Evolutionary conservation across 768 basidiomycete genomes (phyloP).

Genomic region (Calocybe cyanea): DNA sequence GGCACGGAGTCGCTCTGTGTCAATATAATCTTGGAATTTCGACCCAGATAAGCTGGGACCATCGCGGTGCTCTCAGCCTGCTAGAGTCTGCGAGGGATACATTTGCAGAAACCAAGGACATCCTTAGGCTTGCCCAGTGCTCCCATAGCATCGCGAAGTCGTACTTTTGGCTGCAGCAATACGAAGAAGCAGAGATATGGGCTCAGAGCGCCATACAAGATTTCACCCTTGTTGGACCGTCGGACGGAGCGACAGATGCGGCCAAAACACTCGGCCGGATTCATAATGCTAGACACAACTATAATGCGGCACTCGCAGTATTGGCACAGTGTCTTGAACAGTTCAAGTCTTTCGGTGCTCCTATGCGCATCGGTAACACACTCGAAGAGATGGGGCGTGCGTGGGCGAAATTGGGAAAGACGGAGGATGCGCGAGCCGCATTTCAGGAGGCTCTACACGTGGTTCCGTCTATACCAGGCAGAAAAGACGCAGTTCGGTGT

Average conservation of each 20-base stretch:
- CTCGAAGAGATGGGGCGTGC: slow-evolving; percentile 5
- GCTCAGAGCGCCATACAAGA: no score
- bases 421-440: neutral
- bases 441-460: slow-evolving; percentile 1
- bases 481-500: neutral
- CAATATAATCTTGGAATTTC: no score
- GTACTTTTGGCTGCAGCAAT: neutral
- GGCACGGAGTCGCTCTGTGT: no score
- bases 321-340: neutral
- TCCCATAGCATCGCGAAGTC: neutral
- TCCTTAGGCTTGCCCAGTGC: neutral
- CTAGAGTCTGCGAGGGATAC: slow-evolving; percentile 1
- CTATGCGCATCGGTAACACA: neutral
- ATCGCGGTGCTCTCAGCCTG: neutral
- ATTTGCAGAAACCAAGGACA: neutral
- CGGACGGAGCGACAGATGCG: no score
- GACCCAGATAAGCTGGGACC: no score
- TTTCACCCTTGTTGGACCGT: no score
- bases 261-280: no score
- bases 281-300: neutral
- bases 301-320: neutral
- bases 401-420: slow-evolving; percentile 1
- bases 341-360: neutral
- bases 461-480: neutral
- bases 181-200: neutral